Evolutionary conservation across 331 rosid species (phyloP), one percentile per base, ranked within the genome.

Genomic region (Spiraea crenata): DNA sequence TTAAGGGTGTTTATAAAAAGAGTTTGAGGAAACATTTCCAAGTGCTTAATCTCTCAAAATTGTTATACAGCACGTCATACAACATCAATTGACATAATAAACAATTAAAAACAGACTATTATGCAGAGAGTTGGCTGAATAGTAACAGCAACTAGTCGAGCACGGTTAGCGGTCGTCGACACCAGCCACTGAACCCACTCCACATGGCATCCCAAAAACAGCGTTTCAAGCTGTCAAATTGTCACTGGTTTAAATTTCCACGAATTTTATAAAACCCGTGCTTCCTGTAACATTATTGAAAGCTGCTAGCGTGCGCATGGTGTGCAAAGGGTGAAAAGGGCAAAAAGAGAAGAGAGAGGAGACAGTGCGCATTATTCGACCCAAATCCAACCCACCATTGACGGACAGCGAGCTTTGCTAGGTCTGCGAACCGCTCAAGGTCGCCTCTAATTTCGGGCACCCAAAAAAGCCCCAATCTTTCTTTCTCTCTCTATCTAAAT

Each of bases 401-500:
- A 67, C 72, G 78, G 87, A 57, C 56, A 50, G 72, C 63, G 77
- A 39, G 63, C 77, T 62, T 85, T 74, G 77, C 19, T 63, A 76
- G 69, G 76, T 71, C 59, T 65, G 72, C 34, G 74, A 82, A 70
- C 73, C 72, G 75, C 70, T 74, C 78, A 70, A 76, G 73, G 77
- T 76, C 75, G 73, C 74, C 62, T 14, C 73, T 40, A 69, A 69
- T 44, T 57, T 5, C 15, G 63, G 52, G 52, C 31, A 58, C 5
- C 49, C 62, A 25, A 54, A 40, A 61, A 61, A 61, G 15, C 37
- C 20, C 14, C 48, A 37, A 34, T 48, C 50, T 41, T 72, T 14
- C 12, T 73, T 42, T 70, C 81, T 78, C 76, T 65, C 76, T 79
- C 68, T 74, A 80, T 85, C 85, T 77, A 79, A 79, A 62, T 40